These are phyloP conservation scores for Vachellia pachyceras DNA, from an alignment of 306 rosid species.

Conservation along the genomic window DNA sequence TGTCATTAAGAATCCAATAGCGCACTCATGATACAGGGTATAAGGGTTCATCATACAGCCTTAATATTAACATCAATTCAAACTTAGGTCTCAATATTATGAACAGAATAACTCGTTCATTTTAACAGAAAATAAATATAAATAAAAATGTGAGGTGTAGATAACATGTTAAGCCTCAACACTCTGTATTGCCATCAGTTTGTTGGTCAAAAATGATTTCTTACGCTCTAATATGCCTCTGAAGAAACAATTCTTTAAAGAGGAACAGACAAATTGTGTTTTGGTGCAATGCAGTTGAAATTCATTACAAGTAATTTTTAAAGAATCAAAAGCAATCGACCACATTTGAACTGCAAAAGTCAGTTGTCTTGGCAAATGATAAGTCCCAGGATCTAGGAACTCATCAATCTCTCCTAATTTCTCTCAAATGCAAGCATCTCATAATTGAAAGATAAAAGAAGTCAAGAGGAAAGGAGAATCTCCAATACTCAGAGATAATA, in stretches of 20 bases:
- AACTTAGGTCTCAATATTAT: background rate
- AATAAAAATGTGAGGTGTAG: background rate
- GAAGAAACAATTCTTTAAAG: background rate
- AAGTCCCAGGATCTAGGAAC: too few relatives aligned
- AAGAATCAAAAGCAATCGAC: background rate
- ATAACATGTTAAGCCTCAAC: background rate
- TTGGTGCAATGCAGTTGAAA: background rate
- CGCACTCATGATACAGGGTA: background rate
- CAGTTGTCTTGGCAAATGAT: background rate
- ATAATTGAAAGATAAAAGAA: too few relatives aligned
- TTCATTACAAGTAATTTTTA: background rate
- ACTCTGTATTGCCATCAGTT: background rate
- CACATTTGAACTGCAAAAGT: background rate
- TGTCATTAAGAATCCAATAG: background rate
- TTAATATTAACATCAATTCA: background rate
- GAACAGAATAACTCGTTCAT: background rate
- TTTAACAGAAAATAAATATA: background rate
- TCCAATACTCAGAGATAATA: too few relatives aligned
- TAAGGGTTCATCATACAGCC: background rate
- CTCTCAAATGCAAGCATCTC: too few relatives aligned
- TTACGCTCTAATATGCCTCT: background rate
- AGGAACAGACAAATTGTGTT: background rate
- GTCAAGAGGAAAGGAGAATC: too few relatives aligned
- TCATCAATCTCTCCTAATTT: too few relatives aligned
- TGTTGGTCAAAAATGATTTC: background rate